Base-by-base conservation (phyloP, 768 basidiomycete genomes). In the Leucosporidium yakuticum region DNA sequence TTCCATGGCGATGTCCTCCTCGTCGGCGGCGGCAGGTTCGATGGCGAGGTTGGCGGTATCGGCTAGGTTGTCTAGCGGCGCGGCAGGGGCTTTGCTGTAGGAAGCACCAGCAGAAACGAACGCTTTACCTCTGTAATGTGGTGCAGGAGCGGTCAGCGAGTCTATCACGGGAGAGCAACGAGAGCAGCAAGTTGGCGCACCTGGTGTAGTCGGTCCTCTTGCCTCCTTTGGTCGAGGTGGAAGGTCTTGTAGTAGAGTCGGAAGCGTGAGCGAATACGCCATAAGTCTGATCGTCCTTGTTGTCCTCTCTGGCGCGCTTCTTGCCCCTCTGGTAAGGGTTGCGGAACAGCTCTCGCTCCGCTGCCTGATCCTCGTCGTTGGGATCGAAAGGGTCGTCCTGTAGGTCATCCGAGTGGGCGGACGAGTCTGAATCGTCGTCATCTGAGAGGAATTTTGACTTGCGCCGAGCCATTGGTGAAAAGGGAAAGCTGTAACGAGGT, bases 301-400 rank as follows among this genome's bases (percentile, higher is more conserved):
- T 85, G 65, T 82, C 68, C 79, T 76, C 85, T 69, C 85, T 81
- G 76, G 89, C 91, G 74, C 83, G 81, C 70, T 84, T 73, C 44
- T 60, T 62, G 27, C 75, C 68, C 48, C 69, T 29, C 4, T 61
- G 80, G 79, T 90, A 90, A 5, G 89, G 89, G 69, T 89, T 84
- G 75, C 86, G 83, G 77, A 90, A 90, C 12, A 90, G 83, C 44
- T 83, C 84, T 15, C 87, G 87, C 76, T 91, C 90, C 44, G 85
- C 91, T 44, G 84, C 83, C 19, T 81, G 82, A 75, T 88, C 87
- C 4, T 85, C 84, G 64, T 77, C 75, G 73, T 87, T 83, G 39
- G 80, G 76, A 65, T 83, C 82, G 69, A 81, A 80, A n/a, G 81
- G 80, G 44, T 72, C 70, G 54, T 82, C 82, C 57, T 83, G 39